Conservation (phyloP, 1,139 yeast species). For the Candida labiduridarum region DNA sequence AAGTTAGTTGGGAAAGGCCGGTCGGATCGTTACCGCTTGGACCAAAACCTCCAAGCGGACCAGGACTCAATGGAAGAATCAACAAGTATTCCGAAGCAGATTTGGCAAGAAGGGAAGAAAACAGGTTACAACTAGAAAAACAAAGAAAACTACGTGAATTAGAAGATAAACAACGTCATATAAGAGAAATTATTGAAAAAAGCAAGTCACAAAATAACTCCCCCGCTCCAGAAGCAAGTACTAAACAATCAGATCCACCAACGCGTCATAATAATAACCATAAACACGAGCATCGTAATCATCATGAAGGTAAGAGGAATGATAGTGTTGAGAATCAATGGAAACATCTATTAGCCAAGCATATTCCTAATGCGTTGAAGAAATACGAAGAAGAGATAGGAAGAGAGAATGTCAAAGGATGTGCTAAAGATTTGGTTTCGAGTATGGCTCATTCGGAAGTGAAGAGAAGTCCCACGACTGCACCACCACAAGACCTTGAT, state of each 20-base stretch:
- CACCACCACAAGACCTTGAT: slow-evolving; percentile 60
- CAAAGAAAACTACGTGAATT: slow-evolving; percentile 35
- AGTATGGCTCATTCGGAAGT: slow-evolving; percentile 66
- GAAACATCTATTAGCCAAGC: slow-evolving; percentile 66
- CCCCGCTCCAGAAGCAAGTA: slow-evolving; percentile 10
- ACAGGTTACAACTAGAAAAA: slow-evolving; percentile 33
- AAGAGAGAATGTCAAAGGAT: slow-evolving; percentile 70
- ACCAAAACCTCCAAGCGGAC: slow-evolving; percentile 28
- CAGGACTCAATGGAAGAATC: slow-evolving; percentile 17
- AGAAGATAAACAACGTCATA: slow-evolving; percentile 34
- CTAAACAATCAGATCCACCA: slow-evolving; percentile 15
- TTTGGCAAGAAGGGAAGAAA: slow-evolving; percentile 39
- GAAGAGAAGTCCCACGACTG: slow-evolving; percentile 38
- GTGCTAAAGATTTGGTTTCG: slow-evolving; percentile 77
- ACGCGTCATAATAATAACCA: background rate
- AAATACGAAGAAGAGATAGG: slow-evolving; percentile 69
- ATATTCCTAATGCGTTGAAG: slow-evolving; percentile 78
- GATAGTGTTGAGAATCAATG: slow-evolving; percentile 45
- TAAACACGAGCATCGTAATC: slow-evolving; percentile 7
- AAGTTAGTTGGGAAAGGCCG: slow-evolving; percentile 66
- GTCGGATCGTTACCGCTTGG: slow-evolving; percentile 16
- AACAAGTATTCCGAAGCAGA: slow-evolving; percentile 20
- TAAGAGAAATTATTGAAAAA: slow-evolving; percentile 41
- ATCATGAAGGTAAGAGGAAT: slow-evolving; percentile 15
- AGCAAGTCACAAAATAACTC: slow-evolving; percentile 18